Percentiles rank a stretch among this genome's conserved stretches.
Evolutionary conservation across 768 basidiomycete genomes (phyloP).

Genomic region (Tricholoma matsutake): DNA sequence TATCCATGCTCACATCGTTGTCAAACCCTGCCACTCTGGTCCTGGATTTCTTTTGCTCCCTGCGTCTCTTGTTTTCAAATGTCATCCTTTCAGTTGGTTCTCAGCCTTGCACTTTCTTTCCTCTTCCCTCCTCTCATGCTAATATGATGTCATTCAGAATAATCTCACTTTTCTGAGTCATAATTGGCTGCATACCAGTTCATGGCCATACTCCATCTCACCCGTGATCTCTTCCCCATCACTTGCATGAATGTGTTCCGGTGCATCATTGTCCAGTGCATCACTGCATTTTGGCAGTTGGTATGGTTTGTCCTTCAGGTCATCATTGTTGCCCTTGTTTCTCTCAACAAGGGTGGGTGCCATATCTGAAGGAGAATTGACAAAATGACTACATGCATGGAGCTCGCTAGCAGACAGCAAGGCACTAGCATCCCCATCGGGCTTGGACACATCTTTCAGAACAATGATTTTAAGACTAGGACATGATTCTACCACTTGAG

Average conservation of each 20-base stretch:
- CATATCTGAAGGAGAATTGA: neutral
- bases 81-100: neutral
- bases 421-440: too few species aligned
- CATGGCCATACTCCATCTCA: constrained; percentile 5
- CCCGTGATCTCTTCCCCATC: constrained; percentile 1
- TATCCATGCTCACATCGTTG: too few species aligned
- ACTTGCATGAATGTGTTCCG: neutral
- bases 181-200: neutral
- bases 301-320: too few species aligned
- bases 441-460: neutral
- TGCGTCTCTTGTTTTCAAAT: neutral
- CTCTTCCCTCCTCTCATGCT: neutral
- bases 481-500: neutral
- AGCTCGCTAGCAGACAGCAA: neutral
- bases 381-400: neutral
- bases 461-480: neutral
- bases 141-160: neutral
- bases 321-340: too few species aligned
- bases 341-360: neutral
- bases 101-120: neutral
- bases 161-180: neutral
- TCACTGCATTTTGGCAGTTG: too few species aligned
- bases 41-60: neutral
- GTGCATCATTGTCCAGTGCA: too few species aligned
- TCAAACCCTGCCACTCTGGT: too few species aligned